Base-by-base conservation (phyloP, 2,329 filamentous ascomycete species). In the Cercospora berteroae region DNA sequence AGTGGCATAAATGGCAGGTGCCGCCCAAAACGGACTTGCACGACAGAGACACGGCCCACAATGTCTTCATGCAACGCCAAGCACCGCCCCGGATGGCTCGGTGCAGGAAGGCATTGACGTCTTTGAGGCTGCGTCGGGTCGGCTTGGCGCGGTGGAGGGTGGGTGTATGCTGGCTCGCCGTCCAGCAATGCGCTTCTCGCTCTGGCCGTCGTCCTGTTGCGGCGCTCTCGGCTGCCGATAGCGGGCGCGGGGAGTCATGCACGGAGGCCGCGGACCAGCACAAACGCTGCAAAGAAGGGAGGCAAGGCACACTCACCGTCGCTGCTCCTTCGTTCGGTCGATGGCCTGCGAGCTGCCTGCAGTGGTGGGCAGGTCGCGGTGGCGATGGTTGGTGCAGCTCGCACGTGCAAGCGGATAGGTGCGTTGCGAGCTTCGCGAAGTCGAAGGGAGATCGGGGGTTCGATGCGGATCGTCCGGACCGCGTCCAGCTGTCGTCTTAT, bases 11-110 rank as follows among this genome's bases (percentile, higher is more conserved):
- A 67, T 58, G 52, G 62, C 58, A 50, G 63, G 29, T 33, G 61
- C 50, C 50, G 20, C 65, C 60, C 60, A 25, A 52, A 50, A 8
- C 61, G 48, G 63, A 60, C 36, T 25, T 48, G 56, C 50, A 59
- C 39, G 52, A 27, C 25, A 57, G 25, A 36, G 48, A 39, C 60
- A 39, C 48, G 48, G 39, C 36, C 56, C 57, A 59, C 23, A 18
- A 42, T 64, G 65, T 56, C 65, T 64, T 67, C 27, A 67, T 67
- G 66, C 66, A 39, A 36, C 44, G 65, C 65, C 60, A 64, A 67
- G 65, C 42, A 25, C 33, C 55, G 62, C 52, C 20, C 33, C 33
- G 48, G 27, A 59, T 61, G 58, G 65, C 60, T 42, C 39, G 39
- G 10, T 52, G 60, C 65, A 67, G 52, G 65, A 55, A 65, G 66